phyloP scores from a whole-genome alignment of 352 stramenopile species.

The Globisporangium carolinianum region DNA sequence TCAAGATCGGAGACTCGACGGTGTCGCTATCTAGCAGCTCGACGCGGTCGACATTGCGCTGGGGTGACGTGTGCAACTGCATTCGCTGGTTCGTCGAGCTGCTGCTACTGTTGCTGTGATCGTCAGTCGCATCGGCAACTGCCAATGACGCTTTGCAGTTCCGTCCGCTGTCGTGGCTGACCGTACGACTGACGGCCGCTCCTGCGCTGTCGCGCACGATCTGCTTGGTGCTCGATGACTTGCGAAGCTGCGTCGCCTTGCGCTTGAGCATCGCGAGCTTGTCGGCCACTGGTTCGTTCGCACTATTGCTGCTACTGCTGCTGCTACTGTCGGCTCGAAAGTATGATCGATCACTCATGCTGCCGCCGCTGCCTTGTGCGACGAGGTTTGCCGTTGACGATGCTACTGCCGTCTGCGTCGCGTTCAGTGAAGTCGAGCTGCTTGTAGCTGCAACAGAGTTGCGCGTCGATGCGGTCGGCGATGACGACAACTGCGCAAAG shows the following conservation, averaged over 20 bases:
- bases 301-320: neutral
- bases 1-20: neutral
- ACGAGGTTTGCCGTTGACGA: neutral
- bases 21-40: neutral
- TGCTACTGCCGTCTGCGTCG: neutral
- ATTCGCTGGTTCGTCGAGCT: neutral
- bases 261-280: constrained; percentile 56
- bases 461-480: neutral
- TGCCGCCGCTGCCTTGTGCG: constrained; percentile 6
- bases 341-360: constrained; percentile 39
- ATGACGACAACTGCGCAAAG: neutral
- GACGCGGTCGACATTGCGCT: neutral
- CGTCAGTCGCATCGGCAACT: neutral
- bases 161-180: too few species aligned
- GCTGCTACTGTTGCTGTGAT: neutral
- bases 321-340: constrained; percentile 9
- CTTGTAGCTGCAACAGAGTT: neutral
- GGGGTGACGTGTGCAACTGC: constrained; percentile 10
- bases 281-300: constrained; percentile 10
- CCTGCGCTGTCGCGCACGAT: neutral
- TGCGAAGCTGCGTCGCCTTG: constrained; percentile 44
- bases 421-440: neutral
- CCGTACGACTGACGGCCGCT: too few species aligned
- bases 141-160: neutral
- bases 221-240: constrained; percentile 36